These are phyloP conservation scores for Neofusicoccum cordaticola DNA, from an alignment of 2,329 filamentous ascomycete genomes.

Conservation along the genomic window DNA sequence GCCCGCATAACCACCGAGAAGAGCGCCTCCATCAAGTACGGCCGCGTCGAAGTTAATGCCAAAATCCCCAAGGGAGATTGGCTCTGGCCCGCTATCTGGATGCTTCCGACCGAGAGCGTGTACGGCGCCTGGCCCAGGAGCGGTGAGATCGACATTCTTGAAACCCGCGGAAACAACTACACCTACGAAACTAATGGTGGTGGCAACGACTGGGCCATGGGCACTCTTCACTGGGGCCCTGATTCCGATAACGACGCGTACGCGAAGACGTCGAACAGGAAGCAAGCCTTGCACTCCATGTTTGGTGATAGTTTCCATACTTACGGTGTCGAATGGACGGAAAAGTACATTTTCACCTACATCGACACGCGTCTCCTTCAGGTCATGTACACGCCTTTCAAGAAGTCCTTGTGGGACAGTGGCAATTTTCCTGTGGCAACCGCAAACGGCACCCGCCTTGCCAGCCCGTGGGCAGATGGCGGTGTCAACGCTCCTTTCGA, in stretches of 20 bases:
- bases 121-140: conserved; percentile 49
- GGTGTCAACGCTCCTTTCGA: conserved; percentile 39
- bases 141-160: conserved; percentile 56
- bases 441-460: conserved; percentile 35
- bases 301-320: conserved; percentile 49
- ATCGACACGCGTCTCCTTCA: conserved; percentile 38
- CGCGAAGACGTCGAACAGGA: conserved; percentile 28
- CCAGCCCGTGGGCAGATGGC: conserved; percentile 38
- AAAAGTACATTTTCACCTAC: conserved; percentile 54
- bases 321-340: conserved; percentile 54
- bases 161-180: conserved; percentile 47
- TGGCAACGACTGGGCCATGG: conserved; percentile 44
- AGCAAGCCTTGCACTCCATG: conserved; percentile 1
- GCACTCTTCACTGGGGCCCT: conserved; percentile 51
- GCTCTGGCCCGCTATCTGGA: conserved; percentile 37
- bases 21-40: conserved; percentile 48
- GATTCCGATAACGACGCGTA: conserved; percentile 24
- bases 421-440: conserved; percentile 35
- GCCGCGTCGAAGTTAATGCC: conserved; percentile 53
- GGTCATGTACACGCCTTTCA: conserved; percentile 12
- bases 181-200: conserved; percentile 34
- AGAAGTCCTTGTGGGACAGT: conserved; percentile 36
- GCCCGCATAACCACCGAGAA: conserved; percentile 49
- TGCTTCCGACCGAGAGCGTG: conserved; percentile 19
- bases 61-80: conserved; percentile 54